phyloP scores from a whole-genome alignment of 1,139 yeast species.

The Hansenula lynferdii region DNA sequence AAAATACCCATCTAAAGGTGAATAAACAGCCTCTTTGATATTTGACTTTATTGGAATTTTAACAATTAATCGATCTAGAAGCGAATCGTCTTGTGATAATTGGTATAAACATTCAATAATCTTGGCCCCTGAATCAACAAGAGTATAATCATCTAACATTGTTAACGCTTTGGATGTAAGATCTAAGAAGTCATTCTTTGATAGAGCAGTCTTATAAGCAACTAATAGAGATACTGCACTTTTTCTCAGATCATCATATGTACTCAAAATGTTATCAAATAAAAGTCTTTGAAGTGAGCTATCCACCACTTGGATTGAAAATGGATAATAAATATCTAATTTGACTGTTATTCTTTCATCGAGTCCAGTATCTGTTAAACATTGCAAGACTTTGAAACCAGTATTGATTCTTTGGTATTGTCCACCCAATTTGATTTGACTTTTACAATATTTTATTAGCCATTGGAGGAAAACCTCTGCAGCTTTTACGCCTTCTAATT shows the following conservation, averaged over 20 bases:
- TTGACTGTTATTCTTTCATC: conserved; percentile 34
- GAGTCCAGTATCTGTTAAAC: conserved; percentile 51
- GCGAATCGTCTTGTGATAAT: conserved; percentile 19
- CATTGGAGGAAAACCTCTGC: conserved; percentile 38
- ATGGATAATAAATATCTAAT: conserved; percentile 40
- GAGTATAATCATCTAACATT: conserved; percentile 60
- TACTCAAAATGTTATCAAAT: conserved; percentile 58
- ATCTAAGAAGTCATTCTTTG: conserved; percentile 21
- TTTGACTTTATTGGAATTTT: conserved; percentile 29
- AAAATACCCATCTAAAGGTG: conserved; percentile 64
- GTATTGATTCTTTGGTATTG: conserved; percentile 60
- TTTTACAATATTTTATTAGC: conserved; percentile 36
- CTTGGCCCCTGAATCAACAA: conserved; percentile 80
- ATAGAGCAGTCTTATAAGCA: conserved; percentile 34
- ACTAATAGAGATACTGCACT: conserved; percentile 43
- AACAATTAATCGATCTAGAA: conserved; percentile 27
- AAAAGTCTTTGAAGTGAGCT: conserved; percentile 38
- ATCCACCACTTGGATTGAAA: conserved; percentile 38
- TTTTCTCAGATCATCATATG: conserved; percentile 71
- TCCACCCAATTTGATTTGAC: conserved; percentile 56
- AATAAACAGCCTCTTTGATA: conserved; percentile 36
- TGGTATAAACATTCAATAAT: conserved; percentile 45
- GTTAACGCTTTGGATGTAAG: conserved; percentile 34
- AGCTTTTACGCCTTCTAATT: conserved; percentile 23
- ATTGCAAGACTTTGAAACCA: conserved; percentile 43